Conservation (phyloP, 2,329 filamentous ascomycete genomes). For the Colletotrichum neosansevieriae region DNA sequence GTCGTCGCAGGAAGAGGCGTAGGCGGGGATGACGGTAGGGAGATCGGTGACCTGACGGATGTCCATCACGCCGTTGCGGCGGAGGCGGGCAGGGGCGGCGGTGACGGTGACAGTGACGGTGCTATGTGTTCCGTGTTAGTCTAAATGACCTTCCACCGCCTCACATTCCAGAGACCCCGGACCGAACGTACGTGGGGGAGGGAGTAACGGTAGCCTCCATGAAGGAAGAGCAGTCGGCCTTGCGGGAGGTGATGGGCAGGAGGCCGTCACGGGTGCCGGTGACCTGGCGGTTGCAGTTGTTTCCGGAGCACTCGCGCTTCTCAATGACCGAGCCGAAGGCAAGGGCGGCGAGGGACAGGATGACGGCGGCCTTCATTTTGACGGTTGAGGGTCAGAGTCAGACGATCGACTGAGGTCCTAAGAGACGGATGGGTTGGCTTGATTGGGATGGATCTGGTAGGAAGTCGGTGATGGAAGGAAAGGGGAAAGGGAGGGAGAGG, state of each 20-base stretch:
- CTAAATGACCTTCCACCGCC: too few species aligned
- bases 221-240: constrained; percentile 57
- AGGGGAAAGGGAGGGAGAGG: constrained; percentile 26
- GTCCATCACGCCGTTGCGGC: constrained; percentile 44
- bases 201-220: constrained; percentile 55
- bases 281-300: constrained; percentile 62
- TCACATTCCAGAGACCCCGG: background rate
- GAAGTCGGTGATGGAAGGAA: constrained; percentile 42
- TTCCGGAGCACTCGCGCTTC: constrained; percentile 53
- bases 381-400: constrained; percentile 34
- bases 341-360: constrained; percentile 53
- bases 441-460: constrained; percentile 40
- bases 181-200: constrained; percentile 51
- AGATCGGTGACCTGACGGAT: constrained; percentile 49
- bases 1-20: constrained; percentile 54
- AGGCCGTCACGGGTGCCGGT: constrained; percentile 57
- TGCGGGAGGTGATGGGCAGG: constrained; percentile 49
- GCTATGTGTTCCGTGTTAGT: constrained; percentile 44
- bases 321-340: constrained; percentile 52
- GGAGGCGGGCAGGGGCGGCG: constrained; percentile 46
- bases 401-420: constrained; percentile 41
- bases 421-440: constrained; percentile 38
- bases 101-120: constrained; percentile 56
- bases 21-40: constrained; percentile 53
- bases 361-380: constrained; percentile 57